Evolutionary conservation across 495 filamentous ascomycete genomes (phyloP), one percentile per base, ranked within the genome.

Genomic region (Aspergillus bridgeri): DNA sequence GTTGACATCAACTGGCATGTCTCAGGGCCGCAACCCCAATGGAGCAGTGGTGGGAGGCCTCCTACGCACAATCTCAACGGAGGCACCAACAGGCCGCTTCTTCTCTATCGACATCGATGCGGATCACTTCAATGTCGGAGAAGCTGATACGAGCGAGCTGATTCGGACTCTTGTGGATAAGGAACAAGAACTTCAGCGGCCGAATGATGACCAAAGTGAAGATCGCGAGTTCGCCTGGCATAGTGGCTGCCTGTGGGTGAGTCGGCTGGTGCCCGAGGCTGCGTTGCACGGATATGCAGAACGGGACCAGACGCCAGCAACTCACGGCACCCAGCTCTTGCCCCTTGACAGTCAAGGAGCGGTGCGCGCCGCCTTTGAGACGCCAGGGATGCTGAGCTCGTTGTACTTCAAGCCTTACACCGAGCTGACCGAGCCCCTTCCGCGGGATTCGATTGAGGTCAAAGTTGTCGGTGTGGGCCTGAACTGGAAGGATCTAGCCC

Each of bases 171-270:
- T 53, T 42, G 18, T 42, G 27, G 6, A 42, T 9, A n/a, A 43
- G 3, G 51, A 53, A 19, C 6, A 3, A 5, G 11, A 3, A 6
- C 51, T 42, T 18, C 51, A 42, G 6, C n/a, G 15, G 9, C 4
- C 17, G 6, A 3, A 5, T 3, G 49, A 29, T 13, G 49, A 42
- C 23, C 24, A 29, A 19, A 52, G 23, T 19, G 25, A 19, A 13
- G 27, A 53, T 43, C 25, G 25, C 33, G 51, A 53, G 18, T 42
- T 53, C 13, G 51, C 42, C 8, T 53, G 51, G 51, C 51, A 53
- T 7, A 5, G 42, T 13, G 51, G 51, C 19, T 42, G 51, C 20
- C 1, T 53, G 11, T 53, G 51, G 51, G 27, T 42, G 1, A 53
- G 51, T 19, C 51, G 51, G 3, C 1, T 43, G 4, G 51, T 53